Evolutionary conservation across 805 yeast species (phyloP).

Genomic region (Clavispora phyllophila): DNA sequence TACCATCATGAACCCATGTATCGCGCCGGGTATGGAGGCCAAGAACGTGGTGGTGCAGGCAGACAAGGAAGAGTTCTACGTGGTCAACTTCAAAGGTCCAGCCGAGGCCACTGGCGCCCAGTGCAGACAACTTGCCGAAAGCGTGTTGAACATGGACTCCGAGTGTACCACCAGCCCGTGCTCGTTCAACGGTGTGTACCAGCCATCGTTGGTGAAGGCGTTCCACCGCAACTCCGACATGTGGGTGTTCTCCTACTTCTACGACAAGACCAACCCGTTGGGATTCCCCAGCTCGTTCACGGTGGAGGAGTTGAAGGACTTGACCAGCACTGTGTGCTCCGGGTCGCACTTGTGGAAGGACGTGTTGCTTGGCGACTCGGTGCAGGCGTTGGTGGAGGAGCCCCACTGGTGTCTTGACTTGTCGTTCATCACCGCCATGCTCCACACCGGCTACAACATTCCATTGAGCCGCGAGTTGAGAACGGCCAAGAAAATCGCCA

Average conservation of each 20-base stretch:
- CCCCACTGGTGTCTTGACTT: constrained; percentile 95
- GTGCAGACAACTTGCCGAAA: constrained; percentile 82
- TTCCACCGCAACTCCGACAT: constrained; percentile 72
- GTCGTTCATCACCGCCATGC: constrained; percentile 80
- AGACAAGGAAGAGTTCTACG: constrained; percentile 38
- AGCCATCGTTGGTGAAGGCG: constrained; percentile 80
- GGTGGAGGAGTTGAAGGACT: constrained; percentile 72
- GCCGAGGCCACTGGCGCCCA: constrained; percentile 63
- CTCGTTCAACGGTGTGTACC: constrained; percentile 95
- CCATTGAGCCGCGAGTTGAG: constrained; percentile 84
- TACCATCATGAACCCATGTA: constrained; percentile 72
- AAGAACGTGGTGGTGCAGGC: constrained; percentile 57
- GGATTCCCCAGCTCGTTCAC: constrained; percentile 94
- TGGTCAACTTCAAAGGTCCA: constrained; percentile 65
- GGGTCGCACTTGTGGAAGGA: constrained; percentile 77
- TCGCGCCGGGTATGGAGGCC: constrained; percentile 72
- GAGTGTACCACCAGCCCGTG: constrained; percentile 77
- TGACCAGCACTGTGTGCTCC: constrained; percentile 79
- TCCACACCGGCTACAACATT: constrained; percentile 96
- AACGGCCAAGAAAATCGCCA: constrained; percentile 85
- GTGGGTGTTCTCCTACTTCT: constrained; percentile 90
- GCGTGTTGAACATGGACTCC: constrained; percentile 75
- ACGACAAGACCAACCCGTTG: constrained; percentile 88
- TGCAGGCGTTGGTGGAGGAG: constrained; percentile 62
- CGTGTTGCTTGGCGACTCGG: constrained; percentile 61